Evolutionary conservation across 2,329 filamentous ascomycete genomes (phyloP).

Genomic region (Trichoderma cornu-damae): DNA sequence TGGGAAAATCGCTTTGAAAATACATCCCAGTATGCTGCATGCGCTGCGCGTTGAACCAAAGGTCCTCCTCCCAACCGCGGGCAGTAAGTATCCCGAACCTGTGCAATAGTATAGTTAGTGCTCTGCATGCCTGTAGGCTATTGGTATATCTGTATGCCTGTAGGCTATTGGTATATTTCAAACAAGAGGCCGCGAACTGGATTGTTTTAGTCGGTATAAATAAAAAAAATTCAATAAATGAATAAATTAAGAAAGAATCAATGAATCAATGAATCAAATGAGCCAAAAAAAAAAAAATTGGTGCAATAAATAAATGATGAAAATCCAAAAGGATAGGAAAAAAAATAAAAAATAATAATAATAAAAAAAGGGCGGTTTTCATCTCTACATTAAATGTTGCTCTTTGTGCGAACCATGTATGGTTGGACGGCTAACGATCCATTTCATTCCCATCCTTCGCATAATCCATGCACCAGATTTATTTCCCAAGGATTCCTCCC

Average conservation of each 20-base stretch:
- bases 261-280: no score
- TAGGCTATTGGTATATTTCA: no score
- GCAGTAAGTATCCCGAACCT: not conserved
- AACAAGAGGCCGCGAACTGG: not conserved
- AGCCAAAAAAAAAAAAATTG: no score
- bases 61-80: not conserved
- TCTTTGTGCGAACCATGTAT: not conserved
- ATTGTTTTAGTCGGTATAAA: not conserved
- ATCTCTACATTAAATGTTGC: slow-evolving; percentile 8
- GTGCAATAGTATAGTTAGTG: no score
- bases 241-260: no score
- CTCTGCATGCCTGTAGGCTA: no score
- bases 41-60: not conserved
- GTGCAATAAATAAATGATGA: no score
- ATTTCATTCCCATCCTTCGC: not conserved
- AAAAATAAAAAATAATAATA: not conserved
- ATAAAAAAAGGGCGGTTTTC: slow-evolving; percentile 6
- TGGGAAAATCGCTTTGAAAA: not conserved
- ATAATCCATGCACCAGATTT: not conserved
- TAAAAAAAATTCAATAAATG: no score
- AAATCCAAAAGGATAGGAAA: no score
- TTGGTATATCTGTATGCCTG: no score
- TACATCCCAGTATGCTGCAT: not conserved
- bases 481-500: not conserved
- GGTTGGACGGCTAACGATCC: not conserved